These are phyloP conservation scores for Scleroderma bovista DNA, from an alignment of 768 basidiomycete species.

Conservation along the genomic window DNA sequence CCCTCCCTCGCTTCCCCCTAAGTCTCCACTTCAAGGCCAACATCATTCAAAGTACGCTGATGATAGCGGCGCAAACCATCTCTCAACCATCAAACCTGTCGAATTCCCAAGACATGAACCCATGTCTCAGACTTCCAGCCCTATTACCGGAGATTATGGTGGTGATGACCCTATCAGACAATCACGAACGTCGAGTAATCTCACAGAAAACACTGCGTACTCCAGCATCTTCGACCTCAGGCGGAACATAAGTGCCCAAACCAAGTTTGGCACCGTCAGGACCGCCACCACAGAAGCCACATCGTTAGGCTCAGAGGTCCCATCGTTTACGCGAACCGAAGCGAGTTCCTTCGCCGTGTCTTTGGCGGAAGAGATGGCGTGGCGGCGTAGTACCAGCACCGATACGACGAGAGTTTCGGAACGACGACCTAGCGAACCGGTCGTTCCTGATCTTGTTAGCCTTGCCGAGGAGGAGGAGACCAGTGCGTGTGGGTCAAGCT, in stretches of 20 bases:
- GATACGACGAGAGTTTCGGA: slow-evolving; percentile 39
- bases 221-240: slow-evolving; percentile 60
- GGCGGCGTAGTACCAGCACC: slow-evolving; percentile 30
- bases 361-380: slow-evolving; percentile 34
- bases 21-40: slow-evolving; percentile 49
- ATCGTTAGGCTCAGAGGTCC: slow-evolving; percentile 51
- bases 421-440: slow-evolving; percentile 59
- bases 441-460: slow-evolving; percentile 54
- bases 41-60: slow-evolving; percentile 15
- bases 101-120: slow-evolving; percentile 29
- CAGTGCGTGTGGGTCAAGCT: slow-evolving; percentile 44
- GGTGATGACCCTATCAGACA: slow-evolving; percentile 43
- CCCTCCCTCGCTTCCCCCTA: slow-evolving; percentile 33
- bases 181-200: slow-evolving; percentile 56
- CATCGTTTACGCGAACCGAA: slow-evolving; percentile 62
- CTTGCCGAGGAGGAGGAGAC: slow-evolving; percentile 68
- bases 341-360: slow-evolving; percentile 53
- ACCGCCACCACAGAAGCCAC: slow-evolving; percentile 82
- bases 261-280: slow-evolving; percentile 72
- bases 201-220: slow-evolving; percentile 50
- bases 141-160: slow-evolving; percentile 26
- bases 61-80: slow-evolving; percentile 5
- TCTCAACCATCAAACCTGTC: slow-evolving; percentile 18
- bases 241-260: slow-evolving; percentile 39
- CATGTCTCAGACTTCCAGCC: slow-evolving; percentile 36